A percentile compares a stretch with the other conserved stretches of the same genome.
Evolutionary conservation across 2,329 filamentous ascomycete species (phyloP).

Genomic region (Claviceps maximensis): DNA sequence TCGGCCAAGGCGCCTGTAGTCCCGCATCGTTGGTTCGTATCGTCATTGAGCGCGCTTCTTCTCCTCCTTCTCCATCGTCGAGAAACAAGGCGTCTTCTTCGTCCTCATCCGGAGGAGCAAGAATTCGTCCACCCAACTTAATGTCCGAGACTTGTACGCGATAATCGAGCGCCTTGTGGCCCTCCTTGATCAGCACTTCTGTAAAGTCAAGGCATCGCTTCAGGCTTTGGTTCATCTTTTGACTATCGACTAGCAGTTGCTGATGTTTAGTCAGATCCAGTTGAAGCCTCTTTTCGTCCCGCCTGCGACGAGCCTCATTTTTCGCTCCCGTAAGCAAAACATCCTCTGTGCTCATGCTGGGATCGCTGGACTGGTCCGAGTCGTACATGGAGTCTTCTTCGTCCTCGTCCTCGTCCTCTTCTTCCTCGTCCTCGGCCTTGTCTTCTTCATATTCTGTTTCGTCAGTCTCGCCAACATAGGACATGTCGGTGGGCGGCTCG

Average conservation of each 20-base stretch:
- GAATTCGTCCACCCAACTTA: slow-evolving; percentile 66
- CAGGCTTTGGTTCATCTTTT: slow-evolving; percentile 90
- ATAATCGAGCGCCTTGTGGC: slow-evolving; percentile 75
- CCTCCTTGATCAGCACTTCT: slow-evolving; percentile 80
- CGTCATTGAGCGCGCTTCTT: slow-evolving; percentile 9
- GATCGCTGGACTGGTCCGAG: slow-evolving; percentile 31
- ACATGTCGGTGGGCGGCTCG: slow-evolving; percentile 30
- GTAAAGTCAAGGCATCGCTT: slow-evolving; percentile 83
- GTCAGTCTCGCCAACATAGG: slow-evolving; percentile 34
- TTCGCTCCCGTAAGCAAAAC: slow-evolving; percentile 28
- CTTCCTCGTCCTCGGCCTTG: not conserved
- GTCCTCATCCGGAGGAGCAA: slow-evolving; percentile 54
- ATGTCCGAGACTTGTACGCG: slow-evolving; percentile 67
- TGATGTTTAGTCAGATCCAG: slow-evolving; percentile 81
- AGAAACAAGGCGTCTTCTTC: slow-evolving; percentile 16
- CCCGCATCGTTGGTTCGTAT: slow-evolving; percentile 12
- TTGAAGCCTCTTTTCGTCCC: slow-evolving; percentile 72
- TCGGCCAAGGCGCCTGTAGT: slow-evolving; percentile 20
- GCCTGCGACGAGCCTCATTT: slow-evolving; percentile 37
- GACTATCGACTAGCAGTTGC: slow-evolving; percentile 74
- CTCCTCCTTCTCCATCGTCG: slow-evolving; percentile 10
- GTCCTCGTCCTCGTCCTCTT: slow-evolving; percentile 5
- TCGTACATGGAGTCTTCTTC: slow-evolving; percentile 39
- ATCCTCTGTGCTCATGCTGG: slow-evolving; percentile 16
- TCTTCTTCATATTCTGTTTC: slow-evolving; percentile 25